A percentile compares a stretch with the other conserved stretches of the same genome.
These are phyloP conservation scores for Botryosphaeria agaves DNA, from an alignment of 2,329 filamentous ascomycete species.

Conservation along the genomic window DNA sequence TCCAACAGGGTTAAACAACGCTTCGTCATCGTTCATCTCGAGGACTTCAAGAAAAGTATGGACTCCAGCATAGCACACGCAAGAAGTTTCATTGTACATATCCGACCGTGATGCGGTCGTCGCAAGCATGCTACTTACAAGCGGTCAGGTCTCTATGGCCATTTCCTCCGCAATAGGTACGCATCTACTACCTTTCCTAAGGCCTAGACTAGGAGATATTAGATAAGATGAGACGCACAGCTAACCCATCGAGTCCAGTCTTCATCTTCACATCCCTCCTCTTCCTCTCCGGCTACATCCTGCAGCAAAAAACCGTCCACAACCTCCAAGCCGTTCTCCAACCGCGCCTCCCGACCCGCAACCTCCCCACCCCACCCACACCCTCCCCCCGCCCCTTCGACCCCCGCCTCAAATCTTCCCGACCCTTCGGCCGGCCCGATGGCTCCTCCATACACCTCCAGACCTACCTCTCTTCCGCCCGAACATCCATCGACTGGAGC, in stretches of 20 bases:
- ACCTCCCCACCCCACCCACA: conserved; percentile 7
- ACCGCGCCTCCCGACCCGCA: conserved; percentile 27
- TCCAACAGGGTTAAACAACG: too few species aligned
- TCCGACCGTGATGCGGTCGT: too few species aligned
- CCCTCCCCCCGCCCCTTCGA: conserved; percentile 12
- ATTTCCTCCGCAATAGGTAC: conserved; percentile 47
- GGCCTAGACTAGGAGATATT: too few species aligned
- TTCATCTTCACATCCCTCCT: conserved; percentile 63
- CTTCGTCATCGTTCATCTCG: too few species aligned
- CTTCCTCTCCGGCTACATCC: conserved; percentile 72
- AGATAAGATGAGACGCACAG: not conserved
- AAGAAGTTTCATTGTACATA: too few species aligned
- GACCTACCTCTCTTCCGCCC: conserved; percentile 1
- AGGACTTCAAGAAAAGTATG: too few species aligned
- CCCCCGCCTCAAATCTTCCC: conserved; percentile 3
- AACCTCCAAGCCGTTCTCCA: conserved; percentile 60
- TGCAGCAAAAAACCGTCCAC: conserved; percentile 73
- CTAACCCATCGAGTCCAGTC: conserved; percentile 26
- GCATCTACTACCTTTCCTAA: conserved; percentile 9
- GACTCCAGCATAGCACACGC: too few species aligned
- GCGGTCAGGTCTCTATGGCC: conserved; percentile 52
- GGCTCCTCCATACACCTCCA: not conserved
- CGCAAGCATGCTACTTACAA: conserved; percentile 41
- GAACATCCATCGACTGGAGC: conserved; percentile 22
- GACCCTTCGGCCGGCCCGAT: not conserved